A percentile compares a stretch with the other conserved stretches of the same genome.
phyloP scores from a whole-genome alignment of 495 filamentous ascomycete genomes.

The Hypoxylon fragiforme region DNA sequence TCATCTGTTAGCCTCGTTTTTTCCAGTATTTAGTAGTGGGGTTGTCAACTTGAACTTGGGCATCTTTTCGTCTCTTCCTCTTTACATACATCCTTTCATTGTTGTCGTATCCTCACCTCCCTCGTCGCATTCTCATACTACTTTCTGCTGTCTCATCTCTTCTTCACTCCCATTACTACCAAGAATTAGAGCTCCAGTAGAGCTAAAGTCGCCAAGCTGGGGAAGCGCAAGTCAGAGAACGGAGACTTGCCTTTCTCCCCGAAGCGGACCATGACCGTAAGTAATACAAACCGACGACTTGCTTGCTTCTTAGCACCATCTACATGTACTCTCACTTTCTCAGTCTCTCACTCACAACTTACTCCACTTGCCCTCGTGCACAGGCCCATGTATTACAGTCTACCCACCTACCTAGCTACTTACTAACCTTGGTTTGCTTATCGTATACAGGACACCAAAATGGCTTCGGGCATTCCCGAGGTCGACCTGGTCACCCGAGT shows the following conservation, averaged over 20 bases:
- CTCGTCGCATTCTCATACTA: background rate
- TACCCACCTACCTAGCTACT: no score
- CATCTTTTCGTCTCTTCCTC: slow-evolving; percentile 1
- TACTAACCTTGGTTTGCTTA: slow-evolving; percentile 31
- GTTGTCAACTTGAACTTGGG: slow-evolving; percentile 17
- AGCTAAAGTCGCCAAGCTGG: slow-evolving; percentile 53
- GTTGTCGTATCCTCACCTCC: background rate
- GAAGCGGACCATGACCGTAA: slow-evolving; percentile 85
- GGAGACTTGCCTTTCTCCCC: slow-evolving; percentile 71
- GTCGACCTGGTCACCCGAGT: slow-evolving; percentile 73
- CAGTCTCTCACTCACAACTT: slow-evolving; percentile 5
- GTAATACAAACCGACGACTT: slow-evolving; percentile 36
- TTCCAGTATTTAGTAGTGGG: slow-evolving; percentile 23
- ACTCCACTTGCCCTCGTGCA: background rate
- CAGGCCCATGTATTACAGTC: no score
- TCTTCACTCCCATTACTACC: slow-evolving; percentile 4
- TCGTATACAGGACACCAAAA: slow-evolving; percentile 41
- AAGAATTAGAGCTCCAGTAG: slow-evolving; percentile 22
- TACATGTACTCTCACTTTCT: no score
- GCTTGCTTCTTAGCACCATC: no score
- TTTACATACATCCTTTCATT: slow-evolving; percentile 3
- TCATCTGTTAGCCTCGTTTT: slow-evolving; percentile 18
- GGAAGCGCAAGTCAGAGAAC: slow-evolving; percentile 84
- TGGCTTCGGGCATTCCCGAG: slow-evolving; percentile 46
- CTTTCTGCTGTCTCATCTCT: background rate